These are phyloP conservation scores for Magnusiomyces starmeri DNA, from an alignment of 1,139 yeast species.

Conservation along the genomic window DNA sequence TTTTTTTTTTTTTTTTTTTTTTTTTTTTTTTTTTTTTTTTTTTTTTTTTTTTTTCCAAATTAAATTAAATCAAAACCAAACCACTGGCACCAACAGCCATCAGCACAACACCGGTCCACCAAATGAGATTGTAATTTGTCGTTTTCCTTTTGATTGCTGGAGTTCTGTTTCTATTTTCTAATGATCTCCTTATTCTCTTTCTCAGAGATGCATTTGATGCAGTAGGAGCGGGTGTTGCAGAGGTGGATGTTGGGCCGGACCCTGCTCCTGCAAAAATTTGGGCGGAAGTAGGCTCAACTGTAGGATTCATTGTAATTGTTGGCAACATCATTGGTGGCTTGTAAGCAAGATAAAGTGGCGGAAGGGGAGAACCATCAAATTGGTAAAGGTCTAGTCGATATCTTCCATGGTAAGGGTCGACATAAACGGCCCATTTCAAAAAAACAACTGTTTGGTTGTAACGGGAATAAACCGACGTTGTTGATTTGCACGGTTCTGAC, in stretches of 20 bases:
- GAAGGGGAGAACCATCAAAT: constrained; percentile 76
- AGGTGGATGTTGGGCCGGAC: constrained; percentile 4
- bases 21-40: too few species aligned
- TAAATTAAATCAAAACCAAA: constrained; percentile 25
- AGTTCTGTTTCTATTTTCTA: constrained; percentile 76
- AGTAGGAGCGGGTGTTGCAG: constrained; percentile 14
- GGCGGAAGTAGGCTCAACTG: constrained; percentile 38
- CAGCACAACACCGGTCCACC: constrained; percentile 42
- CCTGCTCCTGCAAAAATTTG: too few species aligned
- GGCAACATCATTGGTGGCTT: constrained; percentile 96
- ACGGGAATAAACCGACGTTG: constrained; percentile 55
- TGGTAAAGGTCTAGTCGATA: constrained; percentile 66
- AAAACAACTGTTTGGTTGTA: constrained; percentile 63
- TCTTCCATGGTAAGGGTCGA: constrained; percentile 80
- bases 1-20: too few species aligned
- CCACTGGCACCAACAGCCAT: constrained; percentile 40
- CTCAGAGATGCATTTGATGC: constrained; percentile 27
- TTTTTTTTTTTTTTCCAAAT: not conserved
- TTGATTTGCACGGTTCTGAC: constrained; percentile 64
- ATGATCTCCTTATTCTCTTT: constrained; percentile 55
- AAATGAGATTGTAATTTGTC: constrained; percentile 44
- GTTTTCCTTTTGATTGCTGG: constrained; percentile 51
- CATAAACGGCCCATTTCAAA: constrained; percentile 46
- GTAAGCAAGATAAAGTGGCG: constrained; percentile 86
- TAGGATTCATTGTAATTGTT: constrained; percentile 83